phyloP scores from a whole-genome alignment of 371 early-diverging fungal species.

The Saksenaea vasiformis region DNA sequence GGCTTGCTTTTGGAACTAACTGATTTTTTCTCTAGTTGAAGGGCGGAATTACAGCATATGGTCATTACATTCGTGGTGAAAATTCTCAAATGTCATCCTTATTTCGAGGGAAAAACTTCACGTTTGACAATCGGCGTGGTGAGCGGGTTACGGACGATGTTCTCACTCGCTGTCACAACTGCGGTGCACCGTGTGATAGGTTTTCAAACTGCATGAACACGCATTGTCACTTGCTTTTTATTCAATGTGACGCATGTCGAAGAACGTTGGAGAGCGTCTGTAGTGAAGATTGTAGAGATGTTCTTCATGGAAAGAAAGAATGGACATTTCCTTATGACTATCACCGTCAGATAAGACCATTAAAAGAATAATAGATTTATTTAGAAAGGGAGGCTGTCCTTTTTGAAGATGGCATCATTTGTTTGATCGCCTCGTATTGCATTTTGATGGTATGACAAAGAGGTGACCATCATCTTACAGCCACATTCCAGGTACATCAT shows the following conservation, averaged over 20 bases:
- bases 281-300: constrained; percentile 55
- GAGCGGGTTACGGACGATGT: constrained; percentile 72
- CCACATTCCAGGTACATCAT: no score
- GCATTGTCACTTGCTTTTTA: constrained; percentile 69
- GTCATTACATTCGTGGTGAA: constrained; percentile 51
- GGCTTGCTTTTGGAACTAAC: not conserved
- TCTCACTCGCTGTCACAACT: constrained; percentile 66
- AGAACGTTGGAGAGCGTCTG: constrained; percentile 60
- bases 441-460: no score
- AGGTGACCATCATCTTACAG: no score
- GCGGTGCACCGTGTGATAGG: constrained; percentile 65
- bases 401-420: not conserved
- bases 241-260: constrained; percentile 66
- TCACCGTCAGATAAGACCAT: constrained; percentile 50
- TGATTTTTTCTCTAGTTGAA: constrained; percentile 40
- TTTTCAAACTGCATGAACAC: constrained; percentile 70
- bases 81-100: constrained; percentile 38
- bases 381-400: not conserved
- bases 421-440: no score
- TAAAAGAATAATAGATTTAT: not conserved
- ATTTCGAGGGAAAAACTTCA: constrained; percentile 78
- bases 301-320: constrained; percentile 34
- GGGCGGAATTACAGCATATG: constrained; percentile 83
- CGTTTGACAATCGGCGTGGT: constrained; percentile 76
- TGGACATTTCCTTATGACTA: constrained; percentile 47